These are phyloP conservation scores for Dactylonectria estremocensis DNA, from an alignment of 2,329 filamentous ascomycete species.

Conservation along the genomic window DNA sequence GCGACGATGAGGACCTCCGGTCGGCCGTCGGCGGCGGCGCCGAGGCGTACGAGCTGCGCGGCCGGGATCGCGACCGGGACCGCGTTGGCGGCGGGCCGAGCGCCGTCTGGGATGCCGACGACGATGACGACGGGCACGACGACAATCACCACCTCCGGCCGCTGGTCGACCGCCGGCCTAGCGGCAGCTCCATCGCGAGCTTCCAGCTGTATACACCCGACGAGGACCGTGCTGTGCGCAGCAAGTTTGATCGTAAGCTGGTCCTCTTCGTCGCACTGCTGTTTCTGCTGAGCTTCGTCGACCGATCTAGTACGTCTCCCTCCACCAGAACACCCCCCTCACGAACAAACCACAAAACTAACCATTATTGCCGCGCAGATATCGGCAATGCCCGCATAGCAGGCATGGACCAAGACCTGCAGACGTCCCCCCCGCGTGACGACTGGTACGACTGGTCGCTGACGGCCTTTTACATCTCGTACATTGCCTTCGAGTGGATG, in stretches of 20 bases:
- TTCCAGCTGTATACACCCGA: conserved; percentile 68
- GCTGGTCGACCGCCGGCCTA: conserved; percentile 41
- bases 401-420: conserved; percentile 74
- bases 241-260: conserved; percentile 83
- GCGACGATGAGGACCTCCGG: conserved; percentile 54
- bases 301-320: conserved; percentile 81
- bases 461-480: conserved; percentile 74
- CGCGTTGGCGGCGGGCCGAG: conserved; percentile 26
- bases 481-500: conserved; percentile 78
- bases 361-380: conserved; percentile 55
- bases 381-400: conserved; percentile 76
- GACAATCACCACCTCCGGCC: conserved; percentile 29
- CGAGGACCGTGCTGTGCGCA: conserved; percentile 80
- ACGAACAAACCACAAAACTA: background rate
- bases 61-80: conserved; percentile 33
- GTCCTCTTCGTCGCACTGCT: conserved; percentile 86
- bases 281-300: conserved; percentile 88
- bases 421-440: conserved; percentile 61
- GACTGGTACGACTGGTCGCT: conserved; percentile 74
- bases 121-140: conserved; percentile 37
- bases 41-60: conserved; percentile 54
- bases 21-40: conserved; percentile 50
- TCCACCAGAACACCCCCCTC: background rate
- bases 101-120: conserved; percentile 41
- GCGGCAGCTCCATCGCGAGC: conserved; percentile 54